phyloP scores from a whole-genome alignment of 2,329 filamentous ascomycete species.

The Phyllosticta citribraziliensis region DNA sequence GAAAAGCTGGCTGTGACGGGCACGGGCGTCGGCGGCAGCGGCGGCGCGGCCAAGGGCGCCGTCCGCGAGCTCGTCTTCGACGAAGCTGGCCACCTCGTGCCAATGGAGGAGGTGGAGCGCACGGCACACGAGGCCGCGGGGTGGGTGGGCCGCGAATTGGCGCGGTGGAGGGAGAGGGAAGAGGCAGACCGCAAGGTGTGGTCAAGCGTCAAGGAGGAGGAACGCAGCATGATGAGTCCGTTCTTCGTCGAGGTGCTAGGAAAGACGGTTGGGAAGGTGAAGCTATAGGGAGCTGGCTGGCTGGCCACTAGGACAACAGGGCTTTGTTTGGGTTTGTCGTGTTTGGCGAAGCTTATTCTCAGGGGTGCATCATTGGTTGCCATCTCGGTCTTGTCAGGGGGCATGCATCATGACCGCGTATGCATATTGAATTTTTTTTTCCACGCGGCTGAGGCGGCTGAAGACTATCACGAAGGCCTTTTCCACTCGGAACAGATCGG shows the following conservation, averaged over 20 bases:
- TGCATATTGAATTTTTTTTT: no score
- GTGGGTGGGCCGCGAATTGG: constrained; percentile 14
- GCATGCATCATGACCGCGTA: no score
- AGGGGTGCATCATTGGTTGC: no score
- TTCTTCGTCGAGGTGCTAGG: not conserved
- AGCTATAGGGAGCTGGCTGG: not conserved
- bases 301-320: no score
- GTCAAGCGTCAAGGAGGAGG: not conserved
- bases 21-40: constrained; percentile 55
- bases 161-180: constrained; percentile 13
- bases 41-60: constrained; percentile 52
- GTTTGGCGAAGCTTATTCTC: no score
- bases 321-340: no score
- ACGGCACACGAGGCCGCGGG: constrained; percentile 46
- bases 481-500: no score
- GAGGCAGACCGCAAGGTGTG: not conserved
- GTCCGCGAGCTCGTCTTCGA: constrained; percentile 58
- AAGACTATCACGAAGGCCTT: no score
- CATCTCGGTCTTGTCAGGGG: no score
- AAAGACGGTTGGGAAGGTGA: not conserved
- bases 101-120: constrained; percentile 64
- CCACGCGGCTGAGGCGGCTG: no score
- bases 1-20: constrained; percentile 58
- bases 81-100: constrained; percentile 66
- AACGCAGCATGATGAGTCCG: not conserved